phyloP scores from a whole-genome alignment of 352 stramenopile species.

The Phytophthora syringae region DNA sequence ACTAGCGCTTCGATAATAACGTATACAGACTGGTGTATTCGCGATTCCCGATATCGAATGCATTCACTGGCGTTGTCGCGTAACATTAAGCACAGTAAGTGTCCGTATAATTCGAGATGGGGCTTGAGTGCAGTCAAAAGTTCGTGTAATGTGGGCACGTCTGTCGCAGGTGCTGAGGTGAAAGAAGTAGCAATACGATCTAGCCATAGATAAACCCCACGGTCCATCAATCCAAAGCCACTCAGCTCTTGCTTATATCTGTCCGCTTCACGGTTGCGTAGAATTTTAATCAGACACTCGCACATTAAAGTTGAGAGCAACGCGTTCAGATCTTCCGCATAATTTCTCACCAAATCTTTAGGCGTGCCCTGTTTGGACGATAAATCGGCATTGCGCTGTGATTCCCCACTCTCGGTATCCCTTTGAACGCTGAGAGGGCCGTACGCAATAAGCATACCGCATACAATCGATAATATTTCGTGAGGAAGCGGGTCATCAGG shows the following conservation, averaged over 20 bases:
- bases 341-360: constrained; percentile 7
- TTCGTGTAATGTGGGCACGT: constrained; percentile 8
- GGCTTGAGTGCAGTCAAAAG: constrained; percentile 41
- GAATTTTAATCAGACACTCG: constrained; percentile 68
- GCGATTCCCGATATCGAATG: constrained; percentile 60
- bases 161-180: constrained; percentile 17
- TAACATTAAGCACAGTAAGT: constrained; percentile 58
- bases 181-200: constrained; percentile 57
- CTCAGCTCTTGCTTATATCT: constrained; percentile 60
- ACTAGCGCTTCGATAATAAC: constrained; percentile 53
- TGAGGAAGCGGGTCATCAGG: constrained; percentile 49
- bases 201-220: constrained; percentile 61
- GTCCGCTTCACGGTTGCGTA: constrained; percentile 43
- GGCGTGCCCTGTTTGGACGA: not conserved
- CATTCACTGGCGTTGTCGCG: constrained; percentile 47
- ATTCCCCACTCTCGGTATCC: not conserved
- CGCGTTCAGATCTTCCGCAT: constrained; percentile 16
- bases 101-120: constrained; percentile 50
- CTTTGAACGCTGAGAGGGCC: constrained; percentile 5
- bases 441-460: constrained; percentile 68
- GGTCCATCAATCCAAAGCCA: constrained; percentile 66
- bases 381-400: not conserved
- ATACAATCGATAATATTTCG: constrained; percentile 71
- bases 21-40: constrained; percentile 67
- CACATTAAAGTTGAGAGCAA: constrained; percentile 53